Base-by-base conservation (phyloP, 371 early-diverging fungal species). In the Saksenaea oblongispora region DNA sequence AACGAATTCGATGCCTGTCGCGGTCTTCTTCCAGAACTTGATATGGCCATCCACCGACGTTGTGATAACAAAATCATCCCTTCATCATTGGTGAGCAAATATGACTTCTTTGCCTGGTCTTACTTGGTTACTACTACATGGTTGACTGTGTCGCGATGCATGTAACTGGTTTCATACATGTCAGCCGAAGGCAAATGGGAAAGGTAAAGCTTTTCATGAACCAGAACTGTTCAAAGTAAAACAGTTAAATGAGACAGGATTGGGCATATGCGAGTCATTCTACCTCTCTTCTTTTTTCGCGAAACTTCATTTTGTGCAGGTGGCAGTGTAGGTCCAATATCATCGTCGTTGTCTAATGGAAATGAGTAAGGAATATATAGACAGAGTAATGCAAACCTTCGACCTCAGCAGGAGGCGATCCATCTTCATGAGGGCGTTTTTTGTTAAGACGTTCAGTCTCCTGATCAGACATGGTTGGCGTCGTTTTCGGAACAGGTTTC, bases 21-120 rank as follows among this genome's bases (percentile, higher is more conserved):
- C 88, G n/a, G 92, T 89, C 82, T 96, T 97, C 72, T 97, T 97
- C 99, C 99, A 98, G 66, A 98, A 98, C 74, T 98, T 98, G 17
- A 98, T 86, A 70, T 95, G 96, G 0, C 99, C 99, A 76, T 98
- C 98, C 3, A 89, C 83, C 0, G 97, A 96, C 0, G 95, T 89
- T 0, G 99, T 98, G 47, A 98, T 84, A 39, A 98, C 69, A 70
- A 96, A 98, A 65, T 96, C 96, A 11, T 91, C 91, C 47, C 89
- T 90, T 42, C 36, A 39, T 37, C 35, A 3, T 34, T 34, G 11
- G n/a, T 44, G n/a, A n/a, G 22, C 42, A 28, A 34, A 58, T 47
- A 31, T 31, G 55, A 41, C 14, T 17, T 18, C 9, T 0, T 2
- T 34, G 34, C 54, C 14, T 28, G 14, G 31, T 57, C 75, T 62